Evolutionary conservation across 2,329 filamentous ascomycete species (phyloP).

Genomic region (Colletotrichum acutatum): DNA sequence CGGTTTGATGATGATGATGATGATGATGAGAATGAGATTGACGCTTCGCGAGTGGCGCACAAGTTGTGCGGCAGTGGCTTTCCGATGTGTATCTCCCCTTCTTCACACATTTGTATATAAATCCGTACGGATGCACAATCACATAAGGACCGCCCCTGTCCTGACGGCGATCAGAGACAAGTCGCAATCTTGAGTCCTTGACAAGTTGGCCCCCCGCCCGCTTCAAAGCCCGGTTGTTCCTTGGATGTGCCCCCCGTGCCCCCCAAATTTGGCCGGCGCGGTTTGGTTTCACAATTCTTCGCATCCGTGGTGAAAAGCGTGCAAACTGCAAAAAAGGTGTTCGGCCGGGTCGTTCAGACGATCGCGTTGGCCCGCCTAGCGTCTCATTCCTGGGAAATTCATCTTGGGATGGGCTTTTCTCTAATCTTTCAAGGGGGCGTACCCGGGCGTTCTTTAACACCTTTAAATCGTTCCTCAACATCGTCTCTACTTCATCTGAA

Average conservation of each 20-base stretch:
- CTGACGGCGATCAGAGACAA: constrained; percentile 34
- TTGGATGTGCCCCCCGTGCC: not conserved
- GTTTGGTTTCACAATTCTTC: constrained; percentile 16
- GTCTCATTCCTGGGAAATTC: constrained; percentile 27
- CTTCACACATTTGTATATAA: not conserved
- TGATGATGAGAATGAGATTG: not conserved
- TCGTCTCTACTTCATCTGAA: not conserved
- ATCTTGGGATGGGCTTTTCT: not conserved
- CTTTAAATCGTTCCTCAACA: not conserved
- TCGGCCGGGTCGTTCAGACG: constrained; percentile 12
- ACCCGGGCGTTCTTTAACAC: not conserved
- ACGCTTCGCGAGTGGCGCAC: not conserved
- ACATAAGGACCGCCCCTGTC: not conserved
- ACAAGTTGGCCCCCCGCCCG: constrained; percentile 17
- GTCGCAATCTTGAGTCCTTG: constrained; percentile 25
- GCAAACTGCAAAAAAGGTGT: not conserved
- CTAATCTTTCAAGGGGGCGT: not conserved
- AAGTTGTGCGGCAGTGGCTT: constrained; percentile 1
- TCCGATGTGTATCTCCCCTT: not conserved
- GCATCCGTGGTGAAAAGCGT: not conserved
- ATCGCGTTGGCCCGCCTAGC: constrained; percentile 21
- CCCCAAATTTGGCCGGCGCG: constrained; percentile 12
- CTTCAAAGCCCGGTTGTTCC: not conserved
- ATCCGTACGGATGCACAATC: too few species aligned
- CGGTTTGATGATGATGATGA: not conserved